Base-by-base conservation (phyloP, 1,139 yeast genomes). In the Geotrichum klebahnii region DNA sequence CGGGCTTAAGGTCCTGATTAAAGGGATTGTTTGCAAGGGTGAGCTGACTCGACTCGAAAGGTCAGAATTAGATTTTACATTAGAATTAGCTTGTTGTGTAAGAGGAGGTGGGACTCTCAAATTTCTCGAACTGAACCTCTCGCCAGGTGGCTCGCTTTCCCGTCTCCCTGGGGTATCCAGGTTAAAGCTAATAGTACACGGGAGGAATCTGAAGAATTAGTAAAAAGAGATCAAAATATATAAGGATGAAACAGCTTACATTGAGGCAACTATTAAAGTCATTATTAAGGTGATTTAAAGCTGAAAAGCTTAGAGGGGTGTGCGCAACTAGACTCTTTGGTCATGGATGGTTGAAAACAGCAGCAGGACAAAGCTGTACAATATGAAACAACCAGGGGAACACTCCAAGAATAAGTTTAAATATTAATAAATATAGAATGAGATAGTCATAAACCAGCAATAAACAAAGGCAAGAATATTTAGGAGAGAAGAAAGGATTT, bases 161-260 rank as follows among this genome's bases (percentile, higher is more conserved):
- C 39, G 39, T 23, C 16, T 31, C n/a, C 42, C 46, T 5, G 35
- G 43, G 8, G 50, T 41, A 19, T 51, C 53, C 29, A 46, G 32
- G 22, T 45, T 42, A 31, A 41, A 41, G 31, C 40, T 83, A 32
- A 82, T 85, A 2, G 90, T 81, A 59, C 81, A 80, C 3, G 92
- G 90, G 37, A 84, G 70, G 57, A 83, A 82, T 51, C 87, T 81
- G 53, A 14, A 32, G 5, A 16, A 12, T 17, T 31, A 19, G 50
- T 28, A 16, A 36, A 35, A 8, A 26, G 5, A 12, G 5, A 4
- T 9, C 12, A 14, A 9, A 16, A 5, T 2, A 8, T 2, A 16
- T 12, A 3, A 5, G n/a, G 39, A 14, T 8, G 8, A 23, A 24
- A 8, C 8, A 17, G 31, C 50, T 29, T 31, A 49, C 86, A 39